These are phyloP conservation scores for Dendrothele bispora DNA, from an alignment of 768 basidiomycete genomes.

Conservation along the genomic window DNA sequence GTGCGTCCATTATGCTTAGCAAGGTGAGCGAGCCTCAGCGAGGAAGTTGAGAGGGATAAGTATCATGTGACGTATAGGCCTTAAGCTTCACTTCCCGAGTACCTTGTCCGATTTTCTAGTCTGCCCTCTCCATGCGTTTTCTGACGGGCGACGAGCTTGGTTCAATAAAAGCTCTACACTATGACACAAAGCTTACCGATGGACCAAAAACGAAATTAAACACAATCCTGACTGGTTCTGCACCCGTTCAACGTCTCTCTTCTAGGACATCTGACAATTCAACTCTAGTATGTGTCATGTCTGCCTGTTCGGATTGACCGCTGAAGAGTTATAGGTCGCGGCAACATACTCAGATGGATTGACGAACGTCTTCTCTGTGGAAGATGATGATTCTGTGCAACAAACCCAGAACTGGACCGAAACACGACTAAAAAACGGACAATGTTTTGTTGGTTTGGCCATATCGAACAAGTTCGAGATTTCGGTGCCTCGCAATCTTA, in stretches of 20 bases:
- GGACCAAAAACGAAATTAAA: conserved; percentile 32
- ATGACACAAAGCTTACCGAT: conserved; percentile 29
- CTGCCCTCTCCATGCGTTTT: conserved; percentile 55
- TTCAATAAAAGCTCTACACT: conserved; percentile 62
- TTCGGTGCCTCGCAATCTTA: no score
- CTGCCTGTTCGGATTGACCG: conserved; percentile 3
- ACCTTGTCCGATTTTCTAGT: neutral
- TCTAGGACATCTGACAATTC: conserved; percentile 18
- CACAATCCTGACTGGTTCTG: conserved; percentile 21
- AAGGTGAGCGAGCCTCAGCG: neutral
- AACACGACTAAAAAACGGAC: conserved; percentile 48
- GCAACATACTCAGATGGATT: conserved; percentile 66
- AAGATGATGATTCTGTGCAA: conserved; percentile 41
- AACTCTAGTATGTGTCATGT: conserved; percentile 38
- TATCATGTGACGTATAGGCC: neutral
- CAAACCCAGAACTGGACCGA: conserved; percentile 61
- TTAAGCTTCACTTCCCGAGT: neutral
- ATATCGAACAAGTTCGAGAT: conserved; percentile 46
- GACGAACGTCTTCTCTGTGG: conserved; percentile 40
- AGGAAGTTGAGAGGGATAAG: neutral
- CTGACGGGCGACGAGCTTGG: conserved; percentile 80
- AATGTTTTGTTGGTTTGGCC: conserved; percentile 64
- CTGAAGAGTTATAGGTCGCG: conserved; percentile 58
- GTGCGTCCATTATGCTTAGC: conserved; percentile 58
- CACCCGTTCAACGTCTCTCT: conserved; percentile 4